Evolutionary conservation across 371 early-diverging fungal genomes (phyloP).

Genomic region (Parasitella parasitica): DNA sequence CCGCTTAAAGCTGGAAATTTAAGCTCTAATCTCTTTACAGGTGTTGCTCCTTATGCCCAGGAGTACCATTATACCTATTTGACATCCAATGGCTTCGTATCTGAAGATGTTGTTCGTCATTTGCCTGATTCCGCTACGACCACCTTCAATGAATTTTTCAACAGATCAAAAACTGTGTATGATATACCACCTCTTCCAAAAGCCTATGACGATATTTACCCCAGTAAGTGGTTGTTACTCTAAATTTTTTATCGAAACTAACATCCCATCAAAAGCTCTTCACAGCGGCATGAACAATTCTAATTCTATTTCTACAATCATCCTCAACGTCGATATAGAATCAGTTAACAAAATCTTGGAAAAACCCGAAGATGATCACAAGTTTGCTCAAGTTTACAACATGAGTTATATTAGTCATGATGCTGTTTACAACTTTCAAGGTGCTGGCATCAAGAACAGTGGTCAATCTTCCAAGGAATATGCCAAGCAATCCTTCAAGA

Average conservation of each 20-base stretch:
- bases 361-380: constrained; percentile 28
- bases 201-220: constrained; percentile 47
- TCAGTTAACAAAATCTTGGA: constrained; percentile 37
- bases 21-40: constrained; percentile 36
- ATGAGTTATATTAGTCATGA: constrained; percentile 50
- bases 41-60: constrained; percentile 37
- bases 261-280: constrained; percentile 41
- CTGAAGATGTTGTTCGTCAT: constrained; percentile 36
- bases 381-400: constrained; percentile 22
- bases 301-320: constrained; percentile 51
- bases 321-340: constrained; percentile 40
- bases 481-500: constrained; percentile 54
- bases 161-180: constrained; percentile 40
- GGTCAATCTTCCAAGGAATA: constrained; percentile 61
- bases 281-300: constrained; percentile 33
- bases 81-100: constrained; percentile 10
- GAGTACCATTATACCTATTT: constrained; percentile 38
- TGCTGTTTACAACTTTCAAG: constrained; percentile 39
- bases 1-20: constrained; percentile 23
- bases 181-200: constrained; percentile 54
- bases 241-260: constrained; percentile 46
- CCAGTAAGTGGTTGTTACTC: constrained; percentile 45
- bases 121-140: constrained; percentile 32
- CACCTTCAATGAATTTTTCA: constrained; percentile 59
- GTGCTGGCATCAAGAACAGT: constrained; percentile 48